phyloP scores from a whole-genome alignment of 177 flowering plant genomes.

The Telopea speciosissima region DNA sequence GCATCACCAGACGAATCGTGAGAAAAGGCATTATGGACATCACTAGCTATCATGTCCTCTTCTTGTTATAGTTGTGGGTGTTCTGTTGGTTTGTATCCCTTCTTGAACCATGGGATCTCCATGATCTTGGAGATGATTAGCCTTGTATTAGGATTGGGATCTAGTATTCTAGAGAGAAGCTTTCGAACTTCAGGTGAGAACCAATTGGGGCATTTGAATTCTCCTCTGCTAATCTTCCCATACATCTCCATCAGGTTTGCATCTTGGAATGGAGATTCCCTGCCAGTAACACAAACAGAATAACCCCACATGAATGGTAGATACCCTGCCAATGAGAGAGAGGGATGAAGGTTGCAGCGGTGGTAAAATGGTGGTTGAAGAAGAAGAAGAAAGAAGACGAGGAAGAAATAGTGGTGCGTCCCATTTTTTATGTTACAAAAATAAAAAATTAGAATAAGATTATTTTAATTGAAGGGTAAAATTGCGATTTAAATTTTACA shows the following conservation, averaged over 20 bases:
- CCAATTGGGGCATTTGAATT: slow-evolving; percentile 58
- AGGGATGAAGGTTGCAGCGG: too few relatives aligned
- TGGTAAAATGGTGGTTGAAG: too few relatives aligned
- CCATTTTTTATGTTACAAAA: too few relatives aligned
- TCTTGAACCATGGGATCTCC: slow-evolving; percentile 50
- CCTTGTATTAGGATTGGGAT: slow-evolving; percentile 41
- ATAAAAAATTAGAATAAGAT: too few relatives aligned
- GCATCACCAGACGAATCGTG: not conserved
- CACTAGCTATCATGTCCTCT: slow-evolving; percentile 4
- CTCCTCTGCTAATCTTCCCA: slow-evolving; percentile 42
- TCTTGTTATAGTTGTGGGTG: slow-evolving; percentile 3
- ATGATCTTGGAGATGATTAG: slow-evolving; percentile 35
- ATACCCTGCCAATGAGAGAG: too few relatives aligned
- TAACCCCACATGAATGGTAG: slow-evolving; percentile 64
- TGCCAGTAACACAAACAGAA: slow-evolving; percentile 48
- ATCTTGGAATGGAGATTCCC: slow-evolving; percentile 59
- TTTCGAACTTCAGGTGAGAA: slow-evolving; percentile 37
- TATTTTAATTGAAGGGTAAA: too few relatives aligned
- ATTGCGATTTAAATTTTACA: too few relatives aligned
- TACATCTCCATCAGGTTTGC: slow-evolving; percentile 49
- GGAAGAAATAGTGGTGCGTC: too few relatives aligned
- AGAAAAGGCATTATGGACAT: slow-evolving; percentile 20
- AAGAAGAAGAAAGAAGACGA: too few relatives aligned
- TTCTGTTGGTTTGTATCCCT: slow-evolving; percentile 26
- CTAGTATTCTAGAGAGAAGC: slow-evolving; percentile 41